These are phyloP conservation scores for Aspergillus sp. DNA, from an alignment of 2,329 filamentous ascomycete species.

Conservation along the genomic window DNA sequence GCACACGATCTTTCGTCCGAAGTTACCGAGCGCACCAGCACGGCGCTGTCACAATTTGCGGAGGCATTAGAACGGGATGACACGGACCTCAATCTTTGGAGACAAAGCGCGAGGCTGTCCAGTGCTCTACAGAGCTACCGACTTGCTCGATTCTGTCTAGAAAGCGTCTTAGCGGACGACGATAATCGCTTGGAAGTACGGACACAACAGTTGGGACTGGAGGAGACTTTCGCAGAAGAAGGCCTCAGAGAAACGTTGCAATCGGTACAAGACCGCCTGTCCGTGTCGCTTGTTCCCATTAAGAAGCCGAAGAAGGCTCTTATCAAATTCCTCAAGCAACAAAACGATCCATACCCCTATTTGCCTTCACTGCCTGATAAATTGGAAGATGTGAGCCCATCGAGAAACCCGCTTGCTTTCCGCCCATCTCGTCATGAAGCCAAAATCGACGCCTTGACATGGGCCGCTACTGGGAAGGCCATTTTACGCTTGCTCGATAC, in stretches of 20 bases:
- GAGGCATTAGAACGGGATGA: conserved; percentile 66
- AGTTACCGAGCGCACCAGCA: conserved; percentile 37
- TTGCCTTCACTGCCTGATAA: conserved; percentile 37
- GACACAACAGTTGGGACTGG: conserved; percentile 58
- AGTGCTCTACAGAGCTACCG: conserved; percentile 58
- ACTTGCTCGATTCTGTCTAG: conserved; percentile 61
- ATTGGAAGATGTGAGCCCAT: conserved; percentile 28
- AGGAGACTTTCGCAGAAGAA: conserved; percentile 55
- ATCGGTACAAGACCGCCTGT: conserved; percentile 56
- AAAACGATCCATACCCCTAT: conserved; percentile 55
- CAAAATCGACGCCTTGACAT: conserved; percentile 36
- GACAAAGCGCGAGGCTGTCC: conserved; percentile 59
- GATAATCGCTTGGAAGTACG: conserved; percentile 56
- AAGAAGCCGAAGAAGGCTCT: conserved; percentile 53
- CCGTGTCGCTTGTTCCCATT: conserved; percentile 52
- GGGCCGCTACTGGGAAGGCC: conserved; percentile 50
- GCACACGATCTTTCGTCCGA: conserved; percentile 17
- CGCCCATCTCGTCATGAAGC: conserved; percentile 41
- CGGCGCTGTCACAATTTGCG: conserved; percentile 56
- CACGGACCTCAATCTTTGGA: conserved; percentile 63
- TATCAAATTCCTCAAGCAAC: conserved; percentile 52
- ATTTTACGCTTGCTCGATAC: conserved; percentile 46
- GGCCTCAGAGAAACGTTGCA: conserved; percentile 51
- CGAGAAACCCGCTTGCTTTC: conserved; percentile 37
- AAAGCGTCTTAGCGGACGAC: conserved; percentile 63